A percentile compares a stretch with the other conserved stretches of the same genome.
Conservation (phyloP, 768 basidiomycete species). For the Suillus luteus region DNA sequence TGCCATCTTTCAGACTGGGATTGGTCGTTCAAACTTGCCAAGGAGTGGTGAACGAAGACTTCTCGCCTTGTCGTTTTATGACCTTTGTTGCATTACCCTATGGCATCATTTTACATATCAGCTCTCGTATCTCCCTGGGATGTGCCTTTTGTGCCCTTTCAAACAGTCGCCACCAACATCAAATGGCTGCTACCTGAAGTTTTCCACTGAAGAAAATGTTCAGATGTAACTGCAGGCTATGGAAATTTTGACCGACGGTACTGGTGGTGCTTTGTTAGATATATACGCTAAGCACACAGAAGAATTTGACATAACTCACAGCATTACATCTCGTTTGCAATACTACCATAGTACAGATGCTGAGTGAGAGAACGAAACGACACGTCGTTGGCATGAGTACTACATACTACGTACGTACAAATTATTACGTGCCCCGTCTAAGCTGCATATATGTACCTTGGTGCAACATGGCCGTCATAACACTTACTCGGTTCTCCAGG, state of each 20-base stretch:
- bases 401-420: background rate
- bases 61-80: slow-evolving; percentile 14
- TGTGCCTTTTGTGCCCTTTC: slow-evolving; percentile 24
- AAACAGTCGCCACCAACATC: background rate
- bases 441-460: too few relatives aligned
- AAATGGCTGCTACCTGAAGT: background rate
- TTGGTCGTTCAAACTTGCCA: slow-evolving; percentile 89
- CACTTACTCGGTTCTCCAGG: slow-evolving; percentile 1
- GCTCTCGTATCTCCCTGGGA: slow-evolving; percentile 23
- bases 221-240: background rate
- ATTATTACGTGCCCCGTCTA: too few relatives aligned
- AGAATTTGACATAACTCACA: background rate
- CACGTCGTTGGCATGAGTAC: background rate
- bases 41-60: slow-evolving; percentile 72
- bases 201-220: background rate
- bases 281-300: background rate
- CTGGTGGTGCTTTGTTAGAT: background rate
- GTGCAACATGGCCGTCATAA: background rate
- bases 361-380: background rate
- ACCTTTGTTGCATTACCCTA: slow-evolving; percentile 26
- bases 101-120: slow-evolving; percentile 32
- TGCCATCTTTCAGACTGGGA: slow-evolving; percentile 32
- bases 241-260: background rate
- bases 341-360: background rate
- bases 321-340: background rate